A percentile compares a stretch with the other conserved stretches of the same genome.
Conservation (phyloP, 768 basidiomycete species). For the Mycena crocata region DNA sequence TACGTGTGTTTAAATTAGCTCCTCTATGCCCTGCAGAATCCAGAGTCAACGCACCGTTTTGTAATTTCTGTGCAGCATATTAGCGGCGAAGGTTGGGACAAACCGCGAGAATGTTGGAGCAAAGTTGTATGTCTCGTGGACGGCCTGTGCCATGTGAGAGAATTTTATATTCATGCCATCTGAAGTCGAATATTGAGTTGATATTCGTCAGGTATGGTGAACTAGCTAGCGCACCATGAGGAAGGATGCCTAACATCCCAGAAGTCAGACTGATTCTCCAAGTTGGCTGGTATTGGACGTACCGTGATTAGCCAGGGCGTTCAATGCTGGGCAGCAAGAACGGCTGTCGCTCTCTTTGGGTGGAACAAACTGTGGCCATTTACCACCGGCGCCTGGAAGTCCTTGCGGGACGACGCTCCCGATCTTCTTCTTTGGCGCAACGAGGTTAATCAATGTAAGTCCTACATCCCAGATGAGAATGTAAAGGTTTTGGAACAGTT, state of each 20-base stretch:
- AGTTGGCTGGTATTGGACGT: too few relatives aligned
- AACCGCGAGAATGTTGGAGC: conserved; percentile 57
- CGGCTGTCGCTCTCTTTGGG: conserved; percentile 57
- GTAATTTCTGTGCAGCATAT: conserved; percentile 52
- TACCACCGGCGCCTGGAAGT: conserved; percentile 39
- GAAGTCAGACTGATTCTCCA: too few relatives aligned
- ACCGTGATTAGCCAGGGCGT: conserved; percentile 71
- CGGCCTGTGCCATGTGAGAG: conserved; percentile 29
- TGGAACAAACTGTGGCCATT: conserved; percentile 58
- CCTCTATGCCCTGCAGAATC: background rate
- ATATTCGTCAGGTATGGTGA: too few relatives aligned
- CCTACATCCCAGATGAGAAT: conserved; percentile 48
- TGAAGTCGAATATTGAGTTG: too few relatives aligned
- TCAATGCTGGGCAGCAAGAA: conserved; percentile 63
- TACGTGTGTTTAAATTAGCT: background rate
- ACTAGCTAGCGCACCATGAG: too few relatives aligned
- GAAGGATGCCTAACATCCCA: too few relatives aligned
- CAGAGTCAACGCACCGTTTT: conserved; percentile 16
- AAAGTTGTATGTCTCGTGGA: conserved; percentile 61
- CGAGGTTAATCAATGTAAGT: conserved; percentile 47
- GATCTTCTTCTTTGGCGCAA: conserved; percentile 43
- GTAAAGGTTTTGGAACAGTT: conserved; percentile 4
- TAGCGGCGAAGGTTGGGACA: conserved; percentile 53
- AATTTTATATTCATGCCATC: conserved; percentile 60
- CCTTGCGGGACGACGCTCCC: conserved; percentile 52